phyloP scores from a whole-genome alignment of 2,329 filamentous ascomycete genomes.

The Ophiostoma ulmi region DNA sequence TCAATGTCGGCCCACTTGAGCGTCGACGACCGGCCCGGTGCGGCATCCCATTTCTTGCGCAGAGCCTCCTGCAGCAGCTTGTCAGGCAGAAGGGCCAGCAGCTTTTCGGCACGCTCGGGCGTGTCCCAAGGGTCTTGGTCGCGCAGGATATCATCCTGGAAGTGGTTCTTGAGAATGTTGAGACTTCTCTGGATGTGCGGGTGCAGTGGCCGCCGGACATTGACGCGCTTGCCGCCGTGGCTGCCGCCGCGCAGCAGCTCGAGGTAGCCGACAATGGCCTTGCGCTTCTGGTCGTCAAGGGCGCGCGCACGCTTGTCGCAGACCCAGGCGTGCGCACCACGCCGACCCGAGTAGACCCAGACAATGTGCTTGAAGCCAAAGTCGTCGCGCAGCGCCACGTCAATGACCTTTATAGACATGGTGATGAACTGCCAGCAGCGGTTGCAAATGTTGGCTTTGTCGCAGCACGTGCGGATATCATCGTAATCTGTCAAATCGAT shows the following conservation, averaged over 20 bases:
- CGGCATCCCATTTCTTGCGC: conserved; percentile 83
- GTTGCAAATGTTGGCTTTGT: conserved; percentile 84
- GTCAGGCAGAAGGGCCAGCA: conserved; percentile 83
- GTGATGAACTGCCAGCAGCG: conserved; percentile 98
- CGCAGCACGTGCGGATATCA: conserved; percentile 90
- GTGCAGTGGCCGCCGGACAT: conserved; percentile 77
- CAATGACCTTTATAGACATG: conserved; percentile 94
- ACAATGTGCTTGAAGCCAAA: conserved; percentile 96
- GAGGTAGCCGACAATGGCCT: conserved; percentile 81
- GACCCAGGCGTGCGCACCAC: conserved; percentile 97
- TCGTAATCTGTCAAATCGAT: conserved; percentile 99
- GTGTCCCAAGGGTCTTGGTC: conserved; percentile 81
- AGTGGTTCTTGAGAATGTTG: conserved; percentile 76
- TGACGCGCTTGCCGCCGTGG: conserved; percentile 81
- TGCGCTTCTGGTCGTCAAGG: conserved; percentile 80
- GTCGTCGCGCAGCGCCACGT: conserved; percentile 80
- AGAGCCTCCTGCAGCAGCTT: conserved; percentile 69
- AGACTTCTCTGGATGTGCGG: conserved; percentile 86
- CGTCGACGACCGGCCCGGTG: conserved; percentile 67
- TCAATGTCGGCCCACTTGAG: conserved; percentile 96
- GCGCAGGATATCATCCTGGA: conserved; percentile 73
- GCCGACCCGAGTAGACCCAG: conserved; percentile 96
- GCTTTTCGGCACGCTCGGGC: conserved; percentile 64
- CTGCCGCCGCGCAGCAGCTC: conserved; percentile 84
- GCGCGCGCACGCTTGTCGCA: conserved; percentile 81